Evolutionary conservation across 2,329 filamentous ascomycete genomes (phyloP), one percentile per base, ranked within the genome.

Genomic region (Alternaria atra): DNA sequence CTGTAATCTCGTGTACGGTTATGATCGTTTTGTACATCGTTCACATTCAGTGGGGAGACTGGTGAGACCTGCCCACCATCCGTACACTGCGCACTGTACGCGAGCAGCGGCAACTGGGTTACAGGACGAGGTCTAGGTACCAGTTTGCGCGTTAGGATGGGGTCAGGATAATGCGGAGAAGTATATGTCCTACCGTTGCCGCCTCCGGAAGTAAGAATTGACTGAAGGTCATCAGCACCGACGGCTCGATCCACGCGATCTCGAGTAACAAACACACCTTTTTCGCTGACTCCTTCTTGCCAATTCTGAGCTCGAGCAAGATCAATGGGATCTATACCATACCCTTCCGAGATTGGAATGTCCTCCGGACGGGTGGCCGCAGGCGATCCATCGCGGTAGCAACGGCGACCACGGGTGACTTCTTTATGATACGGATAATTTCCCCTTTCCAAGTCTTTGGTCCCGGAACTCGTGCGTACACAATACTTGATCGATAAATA

Each of bases 201-300:
- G 12, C n/a, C 27, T 25, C 35, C 44, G 23, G 39, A 25, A 10
- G 44, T 40, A 1, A 12, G 6, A 10, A 12, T 46, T 15, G 7
- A 44, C 54, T 56, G 54, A 17, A 56, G 51, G 13, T 39, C 13
- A 15, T 51, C 44, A 56, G 54, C 35, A 20, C 25, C 20, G 20
- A 13, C 15, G 5, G 12, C 6, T n/a, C 12, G 25, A 42, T 20
- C 10, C 25, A 13, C 23, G 17, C 9, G 9, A 7, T 15, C 43
- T 34, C 27, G 35, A 2, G 44, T 25, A 2, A 8, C 5, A 10
- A 42, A 34, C 6, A 3, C 17, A 32, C 53, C 27, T 42, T 30
- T 37, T 9, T 34, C 23, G 13, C 29, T 17, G 12, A 17, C 4
- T 25, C 35, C 27, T 4, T 40, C 27, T 29, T 56, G 54, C 54